Evolutionary conservation across 805 yeast species (phyloP).

Genomic region (Grigorovia yakushimaensis): DNA sequence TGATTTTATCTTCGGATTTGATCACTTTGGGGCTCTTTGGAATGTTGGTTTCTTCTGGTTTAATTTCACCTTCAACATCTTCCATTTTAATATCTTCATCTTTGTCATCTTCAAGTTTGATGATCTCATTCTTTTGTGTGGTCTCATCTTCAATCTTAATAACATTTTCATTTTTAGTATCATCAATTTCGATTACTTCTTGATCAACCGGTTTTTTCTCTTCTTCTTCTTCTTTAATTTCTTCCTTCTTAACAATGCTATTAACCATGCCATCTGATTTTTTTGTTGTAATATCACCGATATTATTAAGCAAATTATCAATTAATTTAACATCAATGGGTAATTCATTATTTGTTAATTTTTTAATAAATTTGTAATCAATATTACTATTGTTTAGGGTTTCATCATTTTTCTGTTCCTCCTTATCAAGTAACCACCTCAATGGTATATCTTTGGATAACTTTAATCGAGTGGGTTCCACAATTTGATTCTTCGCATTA

Average conservation of each 20-base stretch:
- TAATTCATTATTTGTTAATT: constrained; percentile 7
- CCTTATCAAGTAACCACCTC: neutral
- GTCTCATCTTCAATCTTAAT: neutral
- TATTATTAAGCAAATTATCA: constrained; percentile 1
- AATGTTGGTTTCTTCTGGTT: no score
- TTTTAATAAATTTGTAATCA: constrained; percentile 15
- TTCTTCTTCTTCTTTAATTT: neutral
- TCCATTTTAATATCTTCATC: constrained; percentile 3
- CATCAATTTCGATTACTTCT: neutral
- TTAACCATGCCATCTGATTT: neutral
- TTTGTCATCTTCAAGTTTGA: neutral
- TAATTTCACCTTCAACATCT: neutral
- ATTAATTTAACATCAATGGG: constrained; percentile 9
- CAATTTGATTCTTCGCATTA: constrained; percentile 24
- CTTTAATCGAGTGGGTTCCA: constrained; percentile 25
- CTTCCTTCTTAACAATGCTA: neutral
- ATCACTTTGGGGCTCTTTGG: no score
- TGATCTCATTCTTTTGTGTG: neutral
- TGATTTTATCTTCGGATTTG: neutral
- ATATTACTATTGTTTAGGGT: constrained; percentile 1
- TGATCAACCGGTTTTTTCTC: neutral
- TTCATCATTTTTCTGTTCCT: neutral
- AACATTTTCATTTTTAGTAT: neutral
- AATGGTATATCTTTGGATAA: constrained; percentile 20
- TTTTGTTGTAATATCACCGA: no score